phyloP scores from a whole-genome alignment of 108 stramenopile genomes.

The Aureococcus anophagefferens region DNA sequence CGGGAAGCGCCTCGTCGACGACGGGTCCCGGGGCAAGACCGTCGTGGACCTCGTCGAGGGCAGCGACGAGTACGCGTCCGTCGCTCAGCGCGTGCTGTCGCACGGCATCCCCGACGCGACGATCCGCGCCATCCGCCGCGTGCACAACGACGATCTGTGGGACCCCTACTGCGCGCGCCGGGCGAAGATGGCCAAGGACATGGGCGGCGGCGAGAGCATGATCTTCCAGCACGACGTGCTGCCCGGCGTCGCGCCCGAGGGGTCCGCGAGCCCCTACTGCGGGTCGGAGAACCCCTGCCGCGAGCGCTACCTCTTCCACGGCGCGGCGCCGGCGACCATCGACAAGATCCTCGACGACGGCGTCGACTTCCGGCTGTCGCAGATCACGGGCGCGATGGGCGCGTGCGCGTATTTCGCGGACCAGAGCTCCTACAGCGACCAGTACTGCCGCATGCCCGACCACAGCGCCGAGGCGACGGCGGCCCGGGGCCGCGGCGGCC shows the following conservation, averaged over 20 bases:
- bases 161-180: neutral
- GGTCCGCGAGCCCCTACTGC: neutral
- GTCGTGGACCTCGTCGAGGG: neutral
- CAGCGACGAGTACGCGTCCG: neutral
- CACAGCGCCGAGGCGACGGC: neutral
- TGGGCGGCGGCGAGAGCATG: neutral
- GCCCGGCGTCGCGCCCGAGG: neutral
- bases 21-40: neutral
- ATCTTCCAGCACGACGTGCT: neutral
- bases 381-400: constrained; percentile 2
- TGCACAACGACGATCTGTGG: neutral
- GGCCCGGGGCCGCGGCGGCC: too few species aligned
- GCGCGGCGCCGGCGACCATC: neutral
- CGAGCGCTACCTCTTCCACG: neutral
- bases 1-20: neutral
- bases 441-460: neutral
- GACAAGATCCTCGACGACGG: neutral
- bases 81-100: neutral
- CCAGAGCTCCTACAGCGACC: neutral
- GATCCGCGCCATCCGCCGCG: neutral
- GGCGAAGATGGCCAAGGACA: neutral
- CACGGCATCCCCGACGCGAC: neutral
- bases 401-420: neutral
- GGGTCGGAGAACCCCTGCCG: neutral
- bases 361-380: neutral